phyloP scores from a whole-genome alignment of 2,329 filamentous ascomycete genomes.

The Pyricularia sp. region DNA sequence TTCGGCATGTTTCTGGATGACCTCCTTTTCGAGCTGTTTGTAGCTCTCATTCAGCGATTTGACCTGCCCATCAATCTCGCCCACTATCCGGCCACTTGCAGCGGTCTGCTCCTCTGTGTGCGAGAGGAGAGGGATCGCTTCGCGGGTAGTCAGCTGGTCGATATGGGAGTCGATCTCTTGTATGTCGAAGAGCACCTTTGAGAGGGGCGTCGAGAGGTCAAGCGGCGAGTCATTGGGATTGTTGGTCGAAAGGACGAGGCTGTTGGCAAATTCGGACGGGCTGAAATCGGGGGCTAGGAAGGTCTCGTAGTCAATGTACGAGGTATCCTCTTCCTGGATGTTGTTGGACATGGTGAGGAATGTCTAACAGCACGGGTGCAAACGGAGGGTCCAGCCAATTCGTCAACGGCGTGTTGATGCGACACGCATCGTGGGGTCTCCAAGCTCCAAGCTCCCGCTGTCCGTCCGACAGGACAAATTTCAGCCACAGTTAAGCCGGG shows the following conservation, averaged over 20 bases:
- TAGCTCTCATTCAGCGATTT: constrained; percentile 76
- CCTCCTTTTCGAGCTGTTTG: constrained; percentile 74
- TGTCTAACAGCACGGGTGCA: constrained; percentile 8
- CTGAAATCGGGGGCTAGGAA: constrained; percentile 81
- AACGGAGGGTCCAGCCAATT: not conserved
- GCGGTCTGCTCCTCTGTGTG: constrained; percentile 68
- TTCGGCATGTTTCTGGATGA: constrained; percentile 74
- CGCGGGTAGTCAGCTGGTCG: constrained; percentile 76
- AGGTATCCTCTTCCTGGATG: constrained; percentile 48
- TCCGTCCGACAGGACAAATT: not conserved
- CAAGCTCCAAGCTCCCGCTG: not conserved
- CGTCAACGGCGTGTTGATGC: not conserved
- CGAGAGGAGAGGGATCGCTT: constrained; percentile 69
- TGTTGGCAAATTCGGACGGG: constrained; percentile 75
- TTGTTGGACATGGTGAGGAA: constrained; percentile 18
- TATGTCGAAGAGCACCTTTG: constrained; percentile 87
- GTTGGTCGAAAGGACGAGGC: constrained; percentile 81
- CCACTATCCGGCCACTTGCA: constrained; percentile 62
- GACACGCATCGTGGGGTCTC: not conserved
- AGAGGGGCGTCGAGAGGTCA: constrained; percentile 89
- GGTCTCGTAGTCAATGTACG: constrained; percentile 92
- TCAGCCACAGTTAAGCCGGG: not conserved
- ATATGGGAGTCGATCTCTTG: constrained; percentile 97
- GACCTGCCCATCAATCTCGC: constrained; percentile 72
- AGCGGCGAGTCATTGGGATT: constrained; percentile 83